Evolutionary conservation across 495 filamentous ascomycete species (phyloP), one percentile per base, ranked within the genome.

Genomic region (Talaromyces thailandensis): DNA sequence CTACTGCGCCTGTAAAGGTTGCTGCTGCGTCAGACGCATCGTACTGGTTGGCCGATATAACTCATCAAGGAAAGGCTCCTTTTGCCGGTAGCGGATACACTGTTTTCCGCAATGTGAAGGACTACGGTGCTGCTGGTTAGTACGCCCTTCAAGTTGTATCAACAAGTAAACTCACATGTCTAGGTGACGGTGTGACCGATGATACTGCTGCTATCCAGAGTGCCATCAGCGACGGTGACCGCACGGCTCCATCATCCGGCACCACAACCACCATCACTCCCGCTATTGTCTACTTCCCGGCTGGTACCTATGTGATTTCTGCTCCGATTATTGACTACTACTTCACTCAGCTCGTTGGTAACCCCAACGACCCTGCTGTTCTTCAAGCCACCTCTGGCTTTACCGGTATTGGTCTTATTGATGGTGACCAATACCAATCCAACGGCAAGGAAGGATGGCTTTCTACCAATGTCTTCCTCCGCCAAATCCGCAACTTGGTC

Each of bases 381-480:
- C 69, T 89, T 23, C 81, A 85, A 63, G 86, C 85, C 4, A 78
- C 81, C 25, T 35, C 82, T 37, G 76, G 76, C 65, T 91, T 91
- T 66, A 68, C 68, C 4, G 82, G 79, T 25, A 75, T 85, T 60
- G 83, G 79, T 23, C 68, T 88, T 32, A 81, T 89, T 51, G 86
- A 87, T 61, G 82, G 77, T 18, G 80, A 86, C 69, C 73, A 75
- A 21, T 84, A 84, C 69, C 45, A 68, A 55, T 24, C 57, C 35
- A 60, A 63, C 16, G 63, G 63, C 23, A 37, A 67, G 16, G 48
- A 66, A 11, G 70, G 65, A 12, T 86, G 76, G 69, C 78, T 73
- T 40, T 65, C 64, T 24, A 87, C 84, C 74, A 98, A 97, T 84
- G 97, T 98, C 79, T 98, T 98, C 81, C 96, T 91, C 82, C 92